Base-by-base conservation (phyloP, 441 rosid genomes). In the Erysimum cheiri region DNA sequence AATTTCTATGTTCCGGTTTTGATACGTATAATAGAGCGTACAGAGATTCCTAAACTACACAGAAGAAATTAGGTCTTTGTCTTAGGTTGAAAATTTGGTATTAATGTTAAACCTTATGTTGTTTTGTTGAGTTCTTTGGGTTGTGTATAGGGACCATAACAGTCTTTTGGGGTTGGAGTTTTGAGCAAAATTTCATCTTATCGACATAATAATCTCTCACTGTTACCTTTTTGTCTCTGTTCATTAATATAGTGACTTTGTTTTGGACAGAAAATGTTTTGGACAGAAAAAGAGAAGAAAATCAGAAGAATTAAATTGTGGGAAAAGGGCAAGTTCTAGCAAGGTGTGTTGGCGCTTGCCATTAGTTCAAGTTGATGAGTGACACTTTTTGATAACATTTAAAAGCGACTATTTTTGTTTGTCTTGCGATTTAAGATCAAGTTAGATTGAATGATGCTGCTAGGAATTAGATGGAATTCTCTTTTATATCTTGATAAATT, bases 251-350 rank as follows among this genome's bases (percentile, higher is more conserved):
- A 39, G 33, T 37, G 67, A 58, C 0, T 62, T 75, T 71, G 19
- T 78, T 76, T 78, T 82, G 17, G 50, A 56, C 84, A 93, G 99
- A 84, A 96, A 78, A 96, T 71, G 19, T 78, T 76, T 78, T 82
- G 17, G 50, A 56, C 84, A 93, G 99, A 84, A 96, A 78, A 96
- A 96, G 79, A 84, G 94, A 77, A 87, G 96, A 80, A 95, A 92
- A 84, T 77, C 87, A 41, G 96, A 94, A 39, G 99, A 95, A 54
- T 73, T 80, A 57, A 73, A 67, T 43, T 29, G 71, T 53, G 97
- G 89, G 31, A 92, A 81, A 84, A 91, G 87, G 79, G 58, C 72
- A 58, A 82, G 71, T 82, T 73, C 49, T 61, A 80, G 85, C 81
- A 89, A 88, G 99, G 98, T 93, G 82, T 52, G 81, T 41, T 56